Evolutionary conservation across 352 stramenopile genomes (phyloP), one percentile per base, ranked within the genome.

Genomic region (Phytophthora crassamura): DNA sequence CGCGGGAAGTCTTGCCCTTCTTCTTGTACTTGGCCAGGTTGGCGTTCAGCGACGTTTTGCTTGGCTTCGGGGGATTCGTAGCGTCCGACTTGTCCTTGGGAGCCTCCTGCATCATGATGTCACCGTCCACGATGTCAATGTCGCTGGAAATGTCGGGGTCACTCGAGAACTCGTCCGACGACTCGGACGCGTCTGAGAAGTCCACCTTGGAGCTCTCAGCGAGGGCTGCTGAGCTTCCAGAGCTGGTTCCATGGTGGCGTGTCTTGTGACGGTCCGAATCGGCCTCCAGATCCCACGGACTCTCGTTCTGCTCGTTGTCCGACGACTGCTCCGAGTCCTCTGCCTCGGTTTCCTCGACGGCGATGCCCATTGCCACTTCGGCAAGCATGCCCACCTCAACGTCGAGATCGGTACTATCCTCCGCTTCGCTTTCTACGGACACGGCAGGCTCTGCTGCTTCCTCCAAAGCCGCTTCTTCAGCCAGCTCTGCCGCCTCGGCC

Each of bases 1-100:
- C 69, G 11, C 78, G 74, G n/a, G 69, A 65, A 57, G 82, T 90
- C 61, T 94, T 93, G 15, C 81, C 72, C 59, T 90, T 88, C 46
- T 88, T 88, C 52, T 88, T 81, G 69, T 91, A 93, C 64, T 90
- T 93, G 10, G 82, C 77, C 36, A 90, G 66, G 54, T 87, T 92
- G 8, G 82, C 81, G 51, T 84, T 78, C 16, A 83, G 47, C 12
- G 70, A 82, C 30, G 79, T 33, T 45, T 78, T 84, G 45, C 49
- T 80, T 18, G 56, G 51, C 47, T 77, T 82, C 20, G 75, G 69
- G 11, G 59, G 28, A 22, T 30, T 74, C 30, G 52, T 62, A 22
- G 52, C 43, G 10, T 72, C 70, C 42, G 71, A 64, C 32, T 69
- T 75, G 40, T 69, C 51, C 67, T 77, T 84, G 10, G 74, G 47